These are phyloP conservation scores for Myriangium duriaei DNA, from an alignment of 2,329 filamentous ascomycete genomes.

Conservation along the genomic window DNA sequence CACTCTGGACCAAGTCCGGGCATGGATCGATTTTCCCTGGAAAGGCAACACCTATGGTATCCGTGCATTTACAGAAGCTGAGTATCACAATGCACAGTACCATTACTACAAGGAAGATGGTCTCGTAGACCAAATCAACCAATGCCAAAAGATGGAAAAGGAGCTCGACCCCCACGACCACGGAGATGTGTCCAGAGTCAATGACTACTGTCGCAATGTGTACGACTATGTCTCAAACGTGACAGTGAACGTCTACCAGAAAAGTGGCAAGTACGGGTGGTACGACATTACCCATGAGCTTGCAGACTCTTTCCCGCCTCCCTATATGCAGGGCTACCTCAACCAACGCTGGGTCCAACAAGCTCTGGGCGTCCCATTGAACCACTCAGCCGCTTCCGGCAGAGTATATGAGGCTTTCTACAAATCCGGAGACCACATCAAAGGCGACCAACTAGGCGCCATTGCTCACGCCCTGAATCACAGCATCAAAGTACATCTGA, in stretches of 20 bases:
- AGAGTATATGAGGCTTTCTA: constrained; percentile 31
- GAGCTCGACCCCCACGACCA: constrained; percentile 40
- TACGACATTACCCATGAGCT: constrained; percentile 42
- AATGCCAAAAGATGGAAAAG: constrained; percentile 37
- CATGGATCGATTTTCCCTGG: constrained; percentile 28
- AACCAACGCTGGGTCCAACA: constrained; percentile 46
- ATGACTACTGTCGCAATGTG: constrained; percentile 17
- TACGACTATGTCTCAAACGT: constrained; percentile 28
- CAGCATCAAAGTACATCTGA: constrained; percentile 48
- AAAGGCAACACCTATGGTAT: constrained; percentile 52
- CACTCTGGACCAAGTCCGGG: constrained; percentile 33
- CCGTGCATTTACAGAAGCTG: constrained; percentile 33
- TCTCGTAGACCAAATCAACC: constrained; percentile 40
- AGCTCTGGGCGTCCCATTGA: constrained; percentile 40
- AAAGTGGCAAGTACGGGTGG: constrained; percentile 34
- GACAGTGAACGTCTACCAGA: constrained; percentile 36
- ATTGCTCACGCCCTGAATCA: constrained; percentile 29
- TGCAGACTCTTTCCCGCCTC: constrained; percentile 47
- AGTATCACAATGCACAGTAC: constrained; percentile 33
- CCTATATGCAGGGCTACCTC: constrained; percentile 51
- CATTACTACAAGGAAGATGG: constrained; percentile 35
- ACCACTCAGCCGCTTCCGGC: constrained; percentile 15
- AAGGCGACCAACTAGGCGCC: constrained; percentile 27
- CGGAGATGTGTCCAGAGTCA: constrained; percentile 25
- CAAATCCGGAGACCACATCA: constrained; percentile 32